Base-by-base conservation (phyloP, 495 filamentous ascomycete species). In the Penicillium roqueforti region DNA sequence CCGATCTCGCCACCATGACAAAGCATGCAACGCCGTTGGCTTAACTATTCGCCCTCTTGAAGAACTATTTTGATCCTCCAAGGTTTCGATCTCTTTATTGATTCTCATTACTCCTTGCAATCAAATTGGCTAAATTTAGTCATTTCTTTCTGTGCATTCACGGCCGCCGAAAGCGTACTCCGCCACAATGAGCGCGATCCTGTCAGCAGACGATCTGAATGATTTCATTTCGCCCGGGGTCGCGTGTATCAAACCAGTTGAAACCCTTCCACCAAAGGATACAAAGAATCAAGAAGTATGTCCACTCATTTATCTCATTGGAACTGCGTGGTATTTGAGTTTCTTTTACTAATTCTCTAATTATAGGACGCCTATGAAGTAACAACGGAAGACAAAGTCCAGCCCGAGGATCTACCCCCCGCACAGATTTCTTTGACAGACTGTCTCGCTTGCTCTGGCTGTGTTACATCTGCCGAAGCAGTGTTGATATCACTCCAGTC, bases 191-290 rank as follows among this genome's bases (percentile, higher is more conserved):
- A 92, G 87, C 57, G 93, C 93, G 25, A 97, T 98, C 56, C 85
- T 98, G 54, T 97, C 92, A 46, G 89, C 87, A 56, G 92, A 97
- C 73, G 91, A 96, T 69, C 78, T 98, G 55, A 98, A 98, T 76
- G 93, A 98, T 77, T 98, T 98, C 75, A 98, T 98, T 65, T 91
- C 87, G 28, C 93, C 93, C 6, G 93, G 93, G 32, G 90, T 98
- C 54, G 93, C 93, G 32, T 98, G 93, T 72, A 97, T 98, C 70
- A 98, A 98, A 65, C 93, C 93, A 18, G 82, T 98, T 58, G 93
- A 98, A 68, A 90, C 89, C 1, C 80, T 97, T 11, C 92, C 91
- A 0, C 71, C 79, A 51, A 75, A 78, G 50, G 66, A 68, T 14
- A 34, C 68, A 47, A 56, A 63, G 38, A 62, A 58, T 23, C 36